These are phyloP conservation scores for Chalciporus chontae DNA, from an alignment of 768 basidiomycete genomes.

Conservation along the genomic window DNA sequence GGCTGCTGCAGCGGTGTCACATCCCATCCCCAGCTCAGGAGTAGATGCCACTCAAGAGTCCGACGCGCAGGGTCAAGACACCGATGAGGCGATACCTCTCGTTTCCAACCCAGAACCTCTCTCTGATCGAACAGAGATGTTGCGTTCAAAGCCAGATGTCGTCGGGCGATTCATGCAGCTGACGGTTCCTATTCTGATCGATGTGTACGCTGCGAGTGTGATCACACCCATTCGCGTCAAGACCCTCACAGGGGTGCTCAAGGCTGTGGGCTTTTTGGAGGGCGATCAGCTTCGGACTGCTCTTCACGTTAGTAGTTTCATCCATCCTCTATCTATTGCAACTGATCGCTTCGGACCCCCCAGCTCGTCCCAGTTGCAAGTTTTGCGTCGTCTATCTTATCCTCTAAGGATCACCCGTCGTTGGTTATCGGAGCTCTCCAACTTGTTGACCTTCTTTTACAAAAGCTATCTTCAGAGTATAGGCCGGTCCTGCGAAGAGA, in stretches of 20 bases:
- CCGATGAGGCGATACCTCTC: slow-evolving; percentile 33
- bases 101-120: slow-evolving; percentile 32
- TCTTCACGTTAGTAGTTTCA: slow-evolving; percentile 58
- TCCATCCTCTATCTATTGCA: not conserved
- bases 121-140: slow-evolving; percentile 65
- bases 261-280: slow-evolving; percentile 88
- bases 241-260: slow-evolving; percentile 82
- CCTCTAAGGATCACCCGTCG: slow-evolving; percentile 85
- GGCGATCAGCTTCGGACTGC: slow-evolving; percentile 69
- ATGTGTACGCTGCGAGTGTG: slow-evolving; percentile 99
- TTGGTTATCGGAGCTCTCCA: slow-evolving; percentile 88
- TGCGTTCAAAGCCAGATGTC: slow-evolving; percentile 70
- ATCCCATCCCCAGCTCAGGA: slow-evolving; percentile 27
- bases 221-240: slow-evolving; percentile 83
- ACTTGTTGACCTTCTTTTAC: slow-evolving; percentile 85
- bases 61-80: slow-evolving; percentile 42
- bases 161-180: slow-evolving; percentile 84
- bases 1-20: slow-evolving; percentile 33
- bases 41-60: slow-evolving; percentile 29
- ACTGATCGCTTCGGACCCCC: slow-evolving; percentile 6
- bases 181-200: slow-evolving; percentile 90
- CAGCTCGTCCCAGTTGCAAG: slow-evolving; percentile 93
- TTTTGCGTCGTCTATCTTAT: slow-evolving; percentile 91
- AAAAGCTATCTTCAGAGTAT: slow-evolving; percentile 81
- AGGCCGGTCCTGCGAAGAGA: slow-evolving; percentile 88